Conservation (phyloP, 1,284 basidiomycete genomes). For the Apiotrichum veenhuisii region DNA sequence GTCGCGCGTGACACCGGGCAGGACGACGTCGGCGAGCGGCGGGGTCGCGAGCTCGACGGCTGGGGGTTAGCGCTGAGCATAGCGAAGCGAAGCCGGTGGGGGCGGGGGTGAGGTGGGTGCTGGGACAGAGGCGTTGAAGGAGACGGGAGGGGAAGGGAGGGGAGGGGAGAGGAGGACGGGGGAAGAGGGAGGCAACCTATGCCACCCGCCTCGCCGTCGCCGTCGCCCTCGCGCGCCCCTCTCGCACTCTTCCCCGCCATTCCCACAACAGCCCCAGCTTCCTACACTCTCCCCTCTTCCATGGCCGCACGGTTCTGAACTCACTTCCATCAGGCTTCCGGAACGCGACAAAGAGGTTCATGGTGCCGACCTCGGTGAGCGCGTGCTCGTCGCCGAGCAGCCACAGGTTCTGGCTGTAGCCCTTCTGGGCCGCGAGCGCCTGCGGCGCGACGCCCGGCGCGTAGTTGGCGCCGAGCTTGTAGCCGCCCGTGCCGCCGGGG, state of each 20-base stretch:
- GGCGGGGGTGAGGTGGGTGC: not conserved
- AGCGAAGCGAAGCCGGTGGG: slow-evolving; percentile 47
- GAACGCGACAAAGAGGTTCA: slow-evolving; percentile 93
- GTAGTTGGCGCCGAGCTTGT: slow-evolving; percentile 89
- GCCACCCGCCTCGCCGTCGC: no score
- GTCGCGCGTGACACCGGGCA: slow-evolving; percentile 94
- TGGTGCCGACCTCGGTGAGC: slow-evolving; percentile 79
- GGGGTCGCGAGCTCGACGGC: slow-evolving; percentile 78
- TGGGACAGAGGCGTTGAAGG: no score
- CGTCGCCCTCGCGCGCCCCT: no score
- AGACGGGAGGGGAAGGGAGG: no score
- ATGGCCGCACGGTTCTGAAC: no score
- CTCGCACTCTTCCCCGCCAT: not conserved
- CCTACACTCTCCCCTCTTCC: no score
- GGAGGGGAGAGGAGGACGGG: no score
- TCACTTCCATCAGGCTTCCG: slow-evolving; percentile 67
- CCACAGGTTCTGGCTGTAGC: slow-evolving; percentile 96
- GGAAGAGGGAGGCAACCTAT: no score
- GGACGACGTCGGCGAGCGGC: slow-evolving; percentile 89
- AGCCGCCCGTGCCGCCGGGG: slow-evolving; percentile 88
- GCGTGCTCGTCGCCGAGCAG: slow-evolving; percentile 80
- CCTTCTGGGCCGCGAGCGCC: slow-evolving; percentile 71
- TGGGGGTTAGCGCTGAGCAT: not conserved
- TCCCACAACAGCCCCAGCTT: not conserved
- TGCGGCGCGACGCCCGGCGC: slow-evolving; percentile 86